Percentiles rank a stretch among this genome's conserved stretches.
phyloP scores from a whole-genome alignment of 495 filamentous ascomycete species.

The Aspergillus sclerotioniger region DNA sequence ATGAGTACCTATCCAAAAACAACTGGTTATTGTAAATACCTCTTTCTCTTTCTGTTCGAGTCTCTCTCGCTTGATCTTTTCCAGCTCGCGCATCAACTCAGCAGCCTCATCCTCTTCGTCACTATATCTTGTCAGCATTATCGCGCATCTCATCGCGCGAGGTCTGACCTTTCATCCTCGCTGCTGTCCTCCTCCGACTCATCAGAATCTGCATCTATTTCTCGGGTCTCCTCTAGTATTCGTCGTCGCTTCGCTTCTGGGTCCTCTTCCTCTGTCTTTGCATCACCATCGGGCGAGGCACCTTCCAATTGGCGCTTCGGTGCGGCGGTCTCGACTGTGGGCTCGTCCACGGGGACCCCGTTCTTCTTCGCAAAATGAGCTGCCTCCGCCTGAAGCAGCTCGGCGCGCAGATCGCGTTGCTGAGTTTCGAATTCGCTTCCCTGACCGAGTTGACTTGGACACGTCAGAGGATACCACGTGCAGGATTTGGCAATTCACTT shows the following conservation, averaged over 20 bases:
- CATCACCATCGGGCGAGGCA: slow-evolving; percentile 33
- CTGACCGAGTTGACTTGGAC: slow-evolving; percentile 73
- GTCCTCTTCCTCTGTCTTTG: slow-evolving; percentile 60
- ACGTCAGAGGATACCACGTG: slow-evolving; percentile 18
- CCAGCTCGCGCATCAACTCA: slow-evolving; percentile 85
- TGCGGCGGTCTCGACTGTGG: slow-evolving; percentile 33
- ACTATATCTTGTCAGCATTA: slow-evolving; percentile 34
- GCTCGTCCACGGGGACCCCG: slow-evolving; percentile 51
- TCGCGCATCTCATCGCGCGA: too few species aligned
- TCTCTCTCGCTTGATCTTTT: slow-evolving; percentile 90
- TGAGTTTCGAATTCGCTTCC: slow-evolving; percentile 75
- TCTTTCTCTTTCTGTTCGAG: slow-evolving; percentile 82
- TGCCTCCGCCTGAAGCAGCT: slow-evolving; percentile 85
- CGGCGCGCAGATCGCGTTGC: slow-evolving; percentile 81
- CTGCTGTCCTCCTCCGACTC: slow-evolving; percentile 67
- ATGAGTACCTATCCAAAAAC: slow-evolving; percentile 11
- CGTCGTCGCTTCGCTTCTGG: slow-evolving; percentile 79
- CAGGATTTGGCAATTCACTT: slow-evolving; percentile 13
- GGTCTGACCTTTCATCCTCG: slow-evolving; percentile 61
- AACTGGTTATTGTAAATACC: slow-evolving; percentile 36
- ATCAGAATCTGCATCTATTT: slow-evolving; percentile 88
- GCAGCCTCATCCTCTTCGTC: slow-evolving; percentile 89
- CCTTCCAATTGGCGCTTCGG: slow-evolving; percentile 69
- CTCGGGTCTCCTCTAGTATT: slow-evolving; percentile 82
- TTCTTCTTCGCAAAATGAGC: slow-evolving; percentile 83